phyloP scores from a whole-genome alignment of 257 asterid genomes.

The Ocimum tenuiflorum region DNA sequence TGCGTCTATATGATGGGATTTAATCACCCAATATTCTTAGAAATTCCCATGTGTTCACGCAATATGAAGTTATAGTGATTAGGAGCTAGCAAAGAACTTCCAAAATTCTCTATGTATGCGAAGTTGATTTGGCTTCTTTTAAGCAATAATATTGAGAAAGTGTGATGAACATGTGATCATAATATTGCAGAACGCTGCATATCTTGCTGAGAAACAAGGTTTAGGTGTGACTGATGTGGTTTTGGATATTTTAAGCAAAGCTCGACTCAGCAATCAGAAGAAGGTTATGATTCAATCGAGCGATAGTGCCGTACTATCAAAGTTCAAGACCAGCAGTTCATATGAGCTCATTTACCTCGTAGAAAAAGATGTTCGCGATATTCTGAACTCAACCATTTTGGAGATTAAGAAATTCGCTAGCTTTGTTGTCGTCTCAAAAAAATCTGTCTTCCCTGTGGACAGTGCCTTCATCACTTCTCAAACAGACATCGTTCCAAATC shows the following conservation, averaged over 20 bases:
- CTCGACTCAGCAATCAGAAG: slow-evolving; percentile 50
- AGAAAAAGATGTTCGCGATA: slow-evolving; percentile 44
- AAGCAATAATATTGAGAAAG: too few relatives aligned
- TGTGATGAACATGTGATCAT: too few relatives aligned
- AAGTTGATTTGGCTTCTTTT: too few relatives aligned
- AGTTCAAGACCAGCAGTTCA: slow-evolving; percentile 33
- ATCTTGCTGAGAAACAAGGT: slow-evolving; percentile 63
- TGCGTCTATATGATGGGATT: too few relatives aligned
- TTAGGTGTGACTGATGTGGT: slow-evolving; percentile 60
- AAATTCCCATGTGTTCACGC: too few relatives aligned
- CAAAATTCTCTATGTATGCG: too few relatives aligned
- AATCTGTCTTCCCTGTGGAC: slow-evolving; percentile 42
- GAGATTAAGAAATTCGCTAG: slow-evolving; percentile 57
- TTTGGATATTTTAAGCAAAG: slow-evolving; percentile 39
- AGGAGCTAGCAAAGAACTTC: too few relatives aligned
- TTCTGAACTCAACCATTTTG: slow-evolving; percentile 49
- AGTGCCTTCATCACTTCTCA: slow-evolving; percentile 20
- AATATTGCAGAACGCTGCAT: slow-evolving; percentile 66
- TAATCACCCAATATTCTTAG: too few relatives aligned
- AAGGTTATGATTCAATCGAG: slow-evolving; percentile 55
- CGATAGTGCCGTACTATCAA: slow-evolving; percentile 56
- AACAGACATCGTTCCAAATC: slow-evolving; percentile 49
- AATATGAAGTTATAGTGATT: too few relatives aligned
- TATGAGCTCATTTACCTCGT: slow-evolving; percentile 67
- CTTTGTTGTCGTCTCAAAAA: slow-evolving; percentile 52